Evolutionary conservation across 2,329 filamentous ascomycete genomes (phyloP).

Genomic region (Acrodontium crateriforme): DNA sequence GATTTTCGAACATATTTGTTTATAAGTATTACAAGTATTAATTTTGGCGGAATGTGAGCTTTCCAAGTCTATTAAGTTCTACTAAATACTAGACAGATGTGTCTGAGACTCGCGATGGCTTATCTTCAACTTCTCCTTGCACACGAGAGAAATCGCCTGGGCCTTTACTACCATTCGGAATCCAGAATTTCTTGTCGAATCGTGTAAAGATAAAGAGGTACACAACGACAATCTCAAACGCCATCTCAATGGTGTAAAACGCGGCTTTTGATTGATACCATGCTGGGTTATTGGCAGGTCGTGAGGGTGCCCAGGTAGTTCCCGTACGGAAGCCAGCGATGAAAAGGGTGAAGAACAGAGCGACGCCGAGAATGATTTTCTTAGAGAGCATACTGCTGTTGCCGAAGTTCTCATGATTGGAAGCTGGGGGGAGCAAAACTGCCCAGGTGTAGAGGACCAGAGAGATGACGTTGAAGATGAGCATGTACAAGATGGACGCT

Average conservation of each 20-base stretch:
- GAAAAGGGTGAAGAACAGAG: slow-evolving; percentile 9
- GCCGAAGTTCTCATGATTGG: slow-evolving; percentile 9
- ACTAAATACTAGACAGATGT: too few species aligned
- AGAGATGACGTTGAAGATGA: slow-evolving; percentile 12
- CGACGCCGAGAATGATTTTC: slow-evolving; percentile 8
- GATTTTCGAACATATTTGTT: too few species aligned
- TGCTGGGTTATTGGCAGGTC: slow-evolving; percentile 13
- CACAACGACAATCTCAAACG: slow-evolving; percentile 19
- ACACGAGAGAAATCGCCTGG: neutral
- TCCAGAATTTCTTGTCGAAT: slow-evolving; percentile 16
- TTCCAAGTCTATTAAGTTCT: too few species aligned
- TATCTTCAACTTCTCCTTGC: too few species aligned
- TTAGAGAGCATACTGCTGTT: slow-evolving; percentile 9
- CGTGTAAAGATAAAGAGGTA: slow-evolving; percentile 12
- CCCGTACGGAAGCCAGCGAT: slow-evolving; percentile 16
- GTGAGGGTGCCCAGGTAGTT: slow-evolving; percentile 12
- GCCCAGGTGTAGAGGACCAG: slow-evolving; percentile 10
- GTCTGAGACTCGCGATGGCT: too few species aligned
- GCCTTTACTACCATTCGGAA: slow-evolving; percentile 18
- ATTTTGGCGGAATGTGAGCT: too few species aligned
- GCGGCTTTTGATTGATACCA: slow-evolving; percentile 19
- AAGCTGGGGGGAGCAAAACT: slow-evolving; percentile 6
- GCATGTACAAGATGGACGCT: slow-evolving; percentile 12
- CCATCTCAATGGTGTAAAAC: slow-evolving; percentile 19
- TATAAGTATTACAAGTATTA: too few species aligned